These are phyloP conservation scores for Agarophyton chilense DNA, from an alignment of 23 red algal species.

Conservation along the genomic window DNA sequence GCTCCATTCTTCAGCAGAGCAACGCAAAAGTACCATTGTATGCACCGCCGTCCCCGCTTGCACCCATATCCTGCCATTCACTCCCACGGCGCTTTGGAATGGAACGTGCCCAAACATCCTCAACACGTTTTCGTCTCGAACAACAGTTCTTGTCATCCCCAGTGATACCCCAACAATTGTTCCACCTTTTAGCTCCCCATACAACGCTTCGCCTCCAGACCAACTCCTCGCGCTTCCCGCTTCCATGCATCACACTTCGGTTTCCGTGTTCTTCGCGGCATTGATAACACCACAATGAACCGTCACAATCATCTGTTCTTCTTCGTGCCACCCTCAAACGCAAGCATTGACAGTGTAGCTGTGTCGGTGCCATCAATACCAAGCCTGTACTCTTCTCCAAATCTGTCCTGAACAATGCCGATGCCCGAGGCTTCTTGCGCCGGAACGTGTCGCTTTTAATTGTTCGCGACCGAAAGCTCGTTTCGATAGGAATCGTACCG, in stretches of 20 bases:
- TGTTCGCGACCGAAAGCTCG: slow-evolving; percentile 31
- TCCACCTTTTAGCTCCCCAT: slow-evolving; percentile 70
- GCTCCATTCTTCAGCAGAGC: slow-evolving; percentile 65
- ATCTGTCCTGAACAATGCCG: slow-evolving; percentile 67
- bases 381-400: slow-evolving; percentile 69
- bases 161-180: slow-evolving; percentile 61
- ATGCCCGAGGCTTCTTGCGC: slow-evolving; percentile 73
- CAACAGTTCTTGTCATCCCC: background rate
- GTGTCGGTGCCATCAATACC: slow-evolving; percentile 69
- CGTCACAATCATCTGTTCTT: slow-evolving; percentile 68
- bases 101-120: slow-evolving; percentile 63
- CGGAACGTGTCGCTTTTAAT: slow-evolving; percentile 64
- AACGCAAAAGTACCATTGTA: slow-evolving; percentile 66
- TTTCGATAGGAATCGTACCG: slow-evolving; percentile 23
- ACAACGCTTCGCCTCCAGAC: slow-evolving; percentile 80
- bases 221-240: slow-evolving; percentile 75
- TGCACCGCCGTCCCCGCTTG: slow-evolving; percentile 18
- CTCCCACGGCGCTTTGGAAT: slow-evolving; percentile 90
- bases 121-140: slow-evolving; percentile 32
- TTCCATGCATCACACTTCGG: slow-evolving; percentile 75
- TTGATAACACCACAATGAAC: slow-evolving; percentile 79
- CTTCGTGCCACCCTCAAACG: slow-evolving; percentile 95
- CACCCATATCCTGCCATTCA: slow-evolving; percentile 94
- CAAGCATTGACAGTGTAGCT: slow-evolving; percentile 67
- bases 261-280: slow-evolving; percentile 51